phyloP scores from a whole-genome alignment of 176 grass and related monocot species.

The Avena atlantica region DNA sequence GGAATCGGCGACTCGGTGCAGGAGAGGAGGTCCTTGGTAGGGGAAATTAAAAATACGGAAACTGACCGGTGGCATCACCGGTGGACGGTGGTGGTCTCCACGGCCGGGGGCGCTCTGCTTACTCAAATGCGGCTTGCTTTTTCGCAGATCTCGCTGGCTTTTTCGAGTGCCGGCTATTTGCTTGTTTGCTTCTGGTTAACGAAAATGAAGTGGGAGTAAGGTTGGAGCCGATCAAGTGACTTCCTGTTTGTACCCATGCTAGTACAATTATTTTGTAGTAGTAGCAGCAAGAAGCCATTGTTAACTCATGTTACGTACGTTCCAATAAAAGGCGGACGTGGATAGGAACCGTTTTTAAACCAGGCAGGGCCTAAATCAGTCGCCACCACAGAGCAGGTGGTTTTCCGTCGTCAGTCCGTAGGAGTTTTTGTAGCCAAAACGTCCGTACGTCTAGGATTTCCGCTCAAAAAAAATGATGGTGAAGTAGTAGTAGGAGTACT shows the following conservation, averaged over 20 bases:
- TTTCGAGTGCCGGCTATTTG: too few relatives aligned
- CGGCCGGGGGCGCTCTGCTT: too few relatives aligned
- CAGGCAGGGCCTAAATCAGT: constrained; percentile 17
- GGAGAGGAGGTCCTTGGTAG: too few relatives aligned
- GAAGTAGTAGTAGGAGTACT: background rate
- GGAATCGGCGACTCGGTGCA: background rate
- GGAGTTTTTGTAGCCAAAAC: too few relatives aligned
- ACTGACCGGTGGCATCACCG: too few relatives aligned
- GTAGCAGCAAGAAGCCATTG: background rate
- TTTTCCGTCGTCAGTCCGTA: too few relatives aligned
- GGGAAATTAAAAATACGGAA: too few relatives aligned
- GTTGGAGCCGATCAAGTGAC: background rate
- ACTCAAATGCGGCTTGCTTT: too few relatives aligned
- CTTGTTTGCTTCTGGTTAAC: background rate
- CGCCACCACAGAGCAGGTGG: background rate
- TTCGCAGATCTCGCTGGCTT: too few relatives aligned
- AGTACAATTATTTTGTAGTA: background rate
- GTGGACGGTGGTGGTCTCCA: too few relatives aligned
- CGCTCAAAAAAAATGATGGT: too few relatives aligned
- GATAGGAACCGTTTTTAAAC: constrained; percentile 7
- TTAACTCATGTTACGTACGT: constrained; percentile 5
- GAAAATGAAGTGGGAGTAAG: background rate
- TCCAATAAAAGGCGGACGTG: background rate
- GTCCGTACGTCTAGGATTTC: too few relatives aligned
- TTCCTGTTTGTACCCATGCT: background rate